Percentiles rank a stretch among this genome's conserved stretches.
These are phyloP conservation scores for Schizochytrium sp. DNA, from an alignment of 108 stramenopile genomes.

Conservation along the genomic window DNA sequence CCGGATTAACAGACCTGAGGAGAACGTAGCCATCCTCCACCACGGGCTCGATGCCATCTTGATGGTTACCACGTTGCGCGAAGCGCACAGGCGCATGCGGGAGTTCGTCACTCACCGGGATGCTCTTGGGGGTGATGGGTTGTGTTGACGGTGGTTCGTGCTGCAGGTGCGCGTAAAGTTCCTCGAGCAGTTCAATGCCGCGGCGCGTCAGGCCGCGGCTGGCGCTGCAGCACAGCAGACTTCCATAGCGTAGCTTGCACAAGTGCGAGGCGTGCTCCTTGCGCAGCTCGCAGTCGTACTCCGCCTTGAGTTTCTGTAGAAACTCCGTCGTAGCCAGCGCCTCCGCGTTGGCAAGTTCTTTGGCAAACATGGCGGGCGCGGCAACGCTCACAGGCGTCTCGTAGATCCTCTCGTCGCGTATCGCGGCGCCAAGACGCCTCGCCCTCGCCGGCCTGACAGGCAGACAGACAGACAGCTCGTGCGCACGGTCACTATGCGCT, in stretches of 20 bases:
- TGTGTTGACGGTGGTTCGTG: background rate
- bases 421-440: too few species aligned
- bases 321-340: background rate
- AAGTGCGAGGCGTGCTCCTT: background rate
- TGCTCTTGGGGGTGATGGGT: background rate
- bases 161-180: background rate
- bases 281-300: background rate
- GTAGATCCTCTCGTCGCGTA: too few species aligned
- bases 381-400: too few species aligned
- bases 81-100: background rate
- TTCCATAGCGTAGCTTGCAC: background rate
- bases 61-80: background rate
- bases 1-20: background rate
- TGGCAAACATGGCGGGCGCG: background rate
- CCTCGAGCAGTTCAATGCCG: background rate
- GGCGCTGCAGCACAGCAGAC: background rate
- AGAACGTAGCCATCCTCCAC: background rate
- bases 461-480: too few species aligned
- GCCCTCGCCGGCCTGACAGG: too few species aligned
- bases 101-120: too few species aligned
- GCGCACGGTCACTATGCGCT: too few species aligned
- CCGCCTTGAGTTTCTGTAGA: background rate
- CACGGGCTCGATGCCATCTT: background rate
- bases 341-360: background rate
- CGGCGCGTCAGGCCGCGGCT: background rate